These are phyloP conservation scores for Leishmania gerbilli DNA, from an alignment of 208 protist species.

Conservation along the genomic window DNA sequence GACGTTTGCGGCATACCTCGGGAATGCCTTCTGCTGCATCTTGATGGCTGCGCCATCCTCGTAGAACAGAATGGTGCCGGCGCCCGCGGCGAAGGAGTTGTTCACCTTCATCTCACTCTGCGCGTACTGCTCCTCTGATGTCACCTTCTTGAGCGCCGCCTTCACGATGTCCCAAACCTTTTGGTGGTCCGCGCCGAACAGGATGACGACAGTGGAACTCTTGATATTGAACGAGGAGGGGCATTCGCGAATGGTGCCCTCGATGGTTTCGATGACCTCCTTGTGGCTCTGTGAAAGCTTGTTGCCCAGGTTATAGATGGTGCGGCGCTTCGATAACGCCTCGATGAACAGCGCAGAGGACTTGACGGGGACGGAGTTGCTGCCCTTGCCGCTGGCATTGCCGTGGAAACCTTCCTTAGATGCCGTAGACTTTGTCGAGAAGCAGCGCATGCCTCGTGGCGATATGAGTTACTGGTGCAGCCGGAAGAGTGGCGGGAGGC, in stretches of 20 bases:
- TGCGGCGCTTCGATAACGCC: slow-evolving; percentile 35
- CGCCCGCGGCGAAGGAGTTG: slow-evolving; percentile 46
- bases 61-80: slow-evolving; percentile 64
- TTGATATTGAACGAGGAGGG: slow-evolving; percentile 67
- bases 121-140: slow-evolving; percentile 29
- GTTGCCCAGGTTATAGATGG: slow-evolving; percentile 43
- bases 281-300: slow-evolving; percentile 35
- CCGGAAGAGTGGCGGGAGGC: neutral
- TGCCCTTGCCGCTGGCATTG: neutral
- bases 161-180: slow-evolving; percentile 60
- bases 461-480: neutral
- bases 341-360: slow-evolving; percentile 15
- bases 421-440: slow-evolving; percentile 22
- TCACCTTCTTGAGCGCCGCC: slow-evolving; percentile 41
- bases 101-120: slow-evolving; percentile 42
- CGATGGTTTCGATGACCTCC: slow-evolving; percentile 38
- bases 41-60: slow-evolving; percentile 45
- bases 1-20: slow-evolving; percentile 46
- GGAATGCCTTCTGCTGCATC: slow-evolving; percentile 43
- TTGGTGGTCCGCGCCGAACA: slow-evolving; percentile 54
- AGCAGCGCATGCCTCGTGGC: slow-evolving; percentile 1
- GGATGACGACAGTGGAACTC: slow-evolving; percentile 50
- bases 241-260: slow-evolving; percentile 37
- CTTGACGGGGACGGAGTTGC: neutral
- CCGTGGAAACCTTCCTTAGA: neutral